Percentiles rank a stretch among this genome's conserved stretches.
Conservation (phyloP, 345 rosid genomes). For the Populus davidiana region DNA sequence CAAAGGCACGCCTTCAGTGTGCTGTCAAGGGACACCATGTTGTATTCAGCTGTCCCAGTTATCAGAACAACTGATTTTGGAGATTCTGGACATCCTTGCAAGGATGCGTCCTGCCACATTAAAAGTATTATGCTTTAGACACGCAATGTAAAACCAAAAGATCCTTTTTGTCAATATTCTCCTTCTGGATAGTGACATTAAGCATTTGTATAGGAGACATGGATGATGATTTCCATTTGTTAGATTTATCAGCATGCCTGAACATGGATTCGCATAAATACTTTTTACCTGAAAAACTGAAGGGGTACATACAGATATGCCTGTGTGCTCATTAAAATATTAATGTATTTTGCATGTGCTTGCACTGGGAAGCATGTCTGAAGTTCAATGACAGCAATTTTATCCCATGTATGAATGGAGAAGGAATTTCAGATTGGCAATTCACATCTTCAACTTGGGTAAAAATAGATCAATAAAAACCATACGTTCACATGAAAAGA, state of each 20-base stretch:
- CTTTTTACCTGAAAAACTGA: not conserved
- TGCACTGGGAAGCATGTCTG: not conserved
- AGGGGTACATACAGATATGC: not conserved
- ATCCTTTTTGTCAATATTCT: not conserved
- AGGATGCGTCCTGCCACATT: constrained; percentile 72
- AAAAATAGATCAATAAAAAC: not conserved
- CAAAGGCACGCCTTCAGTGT: constrained; percentile 86
- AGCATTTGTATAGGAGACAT: not conserved
- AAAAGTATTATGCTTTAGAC: not conserved
- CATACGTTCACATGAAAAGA: not conserved
- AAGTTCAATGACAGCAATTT: not conserved
- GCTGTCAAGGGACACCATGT: constrained; percentile 69
- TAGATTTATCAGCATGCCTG: not conserved
- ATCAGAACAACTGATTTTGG: constrained; percentile 88
- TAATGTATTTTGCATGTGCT: not conserved
- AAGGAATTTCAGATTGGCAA: not conserved
- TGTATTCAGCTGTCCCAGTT: constrained; percentile 86
- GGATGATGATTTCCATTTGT: not conserved
- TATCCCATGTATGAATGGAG: not conserved
- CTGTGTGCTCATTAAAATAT: not conserved
- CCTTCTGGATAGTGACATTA: not conserved
- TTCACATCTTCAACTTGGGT: not conserved
- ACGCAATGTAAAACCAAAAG: not conserved
- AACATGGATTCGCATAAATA: not conserved
- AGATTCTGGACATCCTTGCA: constrained; percentile 81